These are phyloP conservation scores for Vaccinium vitisidaea DNA, from an alignment of 148 eudicot species.

Conservation along the genomic window DNA sequence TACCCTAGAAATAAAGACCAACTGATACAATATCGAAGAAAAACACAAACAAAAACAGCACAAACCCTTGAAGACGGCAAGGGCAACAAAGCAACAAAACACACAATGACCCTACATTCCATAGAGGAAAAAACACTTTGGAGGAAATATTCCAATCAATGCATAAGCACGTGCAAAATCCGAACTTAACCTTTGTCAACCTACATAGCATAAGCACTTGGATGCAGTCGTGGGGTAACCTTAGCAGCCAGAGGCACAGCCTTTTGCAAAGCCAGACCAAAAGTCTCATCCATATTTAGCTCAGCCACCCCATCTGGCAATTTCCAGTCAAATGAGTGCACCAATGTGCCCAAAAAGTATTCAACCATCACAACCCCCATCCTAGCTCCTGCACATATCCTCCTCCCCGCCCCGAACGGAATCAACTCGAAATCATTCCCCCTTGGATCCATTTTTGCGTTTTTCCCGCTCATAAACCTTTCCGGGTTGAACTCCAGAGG, in stretches of 20 bases:
- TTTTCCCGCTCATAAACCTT: conserved; percentile 27
- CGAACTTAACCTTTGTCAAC: too few species aligned
- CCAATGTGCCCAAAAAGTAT: conserved; percentile 24
- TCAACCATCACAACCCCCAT: conserved; percentile 20
- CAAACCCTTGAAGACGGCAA: too few species aligned
- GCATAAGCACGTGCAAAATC: too few species aligned
- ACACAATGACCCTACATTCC: too few species aligned
- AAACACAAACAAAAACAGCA: too few species aligned
- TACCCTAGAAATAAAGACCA: too few species aligned
- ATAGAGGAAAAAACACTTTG: too few species aligned
- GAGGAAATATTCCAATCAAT: too few species aligned
- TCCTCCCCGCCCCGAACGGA: conserved; percentile 45
- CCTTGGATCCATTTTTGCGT: conserved; percentile 18
- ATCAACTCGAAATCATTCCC: conserved; percentile 37
- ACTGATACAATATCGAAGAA: too few species aligned
- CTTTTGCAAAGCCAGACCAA: conserved; percentile 33
- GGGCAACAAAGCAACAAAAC: too few species aligned
- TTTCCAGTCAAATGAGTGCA: conserved; percentile 42
- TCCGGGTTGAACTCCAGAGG: conserved; percentile 28
- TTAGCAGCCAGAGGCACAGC: neutral
- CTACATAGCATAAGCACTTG: too few species aligned
- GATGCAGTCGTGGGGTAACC: too few species aligned
- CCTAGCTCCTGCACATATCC: conserved; percentile 40
- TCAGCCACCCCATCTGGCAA: conserved; percentile 11
- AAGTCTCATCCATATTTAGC: conserved; percentile 32